Evolutionary conservation across 2,329 filamentous ascomycete species (phyloP), one percentile per base, ranked within the genome.

Genomic region (Colletotrichum costaricense): DNA sequence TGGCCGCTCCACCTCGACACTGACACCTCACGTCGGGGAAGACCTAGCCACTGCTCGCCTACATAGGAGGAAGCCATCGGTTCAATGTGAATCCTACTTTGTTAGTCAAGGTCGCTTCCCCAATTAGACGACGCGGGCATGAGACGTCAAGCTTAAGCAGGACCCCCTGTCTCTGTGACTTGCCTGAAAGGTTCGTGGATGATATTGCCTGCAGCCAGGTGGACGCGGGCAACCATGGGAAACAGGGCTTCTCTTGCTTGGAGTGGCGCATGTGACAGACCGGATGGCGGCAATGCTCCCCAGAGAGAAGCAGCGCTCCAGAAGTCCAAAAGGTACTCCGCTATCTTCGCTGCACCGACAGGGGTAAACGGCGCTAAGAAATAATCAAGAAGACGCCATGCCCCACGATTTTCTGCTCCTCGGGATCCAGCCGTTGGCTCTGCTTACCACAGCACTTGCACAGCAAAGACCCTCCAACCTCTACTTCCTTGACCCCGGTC

Each of bases 201-300:
- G 58, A 42, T 42, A 42, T 16, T 8, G 38, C 38, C 69, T 69
- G 68, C 59, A 22, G 63, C 57, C 26, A 67, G 64, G 57, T 42
- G 49, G 63, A 67, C 46, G 66, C 66, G 59, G 70, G 64, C 54
- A 66, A 66, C 54, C 38, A 59, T 69, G 22, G 66, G 58, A 60
- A 59, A 56, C 70, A 72, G 70, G 70, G 70, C 70, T 30, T 56
- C 42, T 70, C 67, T 46, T 63, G 60, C 67, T 54, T 64, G 56
- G 56, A 26, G 55, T 19, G 30, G 59, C 42, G 75, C 77, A 78
- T 78, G 77, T 78, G 77, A 78, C 74, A 66, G 75, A 59, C 69
- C 59, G 75, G 75, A 70, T 73, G 62, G 62, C 63, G 55, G 74
- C 73, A 72, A 73, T 63, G 46, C 65, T 56, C 38, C 28, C 60